phyloP scores from a whole-genome alignment of 176 grass and related monocot species.

The Secale cereale region DNA sequence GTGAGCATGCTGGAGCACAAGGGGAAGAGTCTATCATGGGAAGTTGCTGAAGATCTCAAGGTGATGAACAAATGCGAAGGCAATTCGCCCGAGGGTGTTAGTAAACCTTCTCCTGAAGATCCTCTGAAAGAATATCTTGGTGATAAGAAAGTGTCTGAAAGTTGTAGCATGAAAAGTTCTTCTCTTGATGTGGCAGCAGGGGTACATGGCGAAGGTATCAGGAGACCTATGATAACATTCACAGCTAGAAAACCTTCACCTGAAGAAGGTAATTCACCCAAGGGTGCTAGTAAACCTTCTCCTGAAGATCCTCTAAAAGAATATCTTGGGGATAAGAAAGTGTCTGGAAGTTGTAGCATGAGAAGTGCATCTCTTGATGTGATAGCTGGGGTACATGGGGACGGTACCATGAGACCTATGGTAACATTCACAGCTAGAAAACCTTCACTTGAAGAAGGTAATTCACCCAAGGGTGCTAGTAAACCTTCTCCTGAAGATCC shows the following conservation, averaged over 20 bases:
- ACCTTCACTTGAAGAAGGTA: background rate
- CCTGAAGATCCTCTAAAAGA: background rate
- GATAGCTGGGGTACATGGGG: background rate
- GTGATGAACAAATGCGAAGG: background rate
- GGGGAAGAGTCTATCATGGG: background rate
- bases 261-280: no score
- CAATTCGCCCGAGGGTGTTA: background rate
- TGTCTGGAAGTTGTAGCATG: conserved; percentile 9
- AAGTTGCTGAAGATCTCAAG: conserved; percentile 4
- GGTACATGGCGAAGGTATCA: background rate
- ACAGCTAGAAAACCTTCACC: conserved; percentile 35
- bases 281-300: background rate
- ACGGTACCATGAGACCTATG: conserved; percentile 1
- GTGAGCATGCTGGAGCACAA: background rate
- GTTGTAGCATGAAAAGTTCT: background rate
- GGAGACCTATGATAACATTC: background rate
- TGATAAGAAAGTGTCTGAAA: background rate
- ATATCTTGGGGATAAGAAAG: background rate
- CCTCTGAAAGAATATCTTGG: background rate
- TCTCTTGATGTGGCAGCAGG: background rate
- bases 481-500: conserved; percentile 11
- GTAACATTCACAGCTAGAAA: conserved; percentile 9
- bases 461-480: background rate
- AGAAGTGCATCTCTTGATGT: background rate
- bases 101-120: conserved; percentile 10